These are phyloP conservation scores for Neurospora sp. DNA, from an alignment of 495 filamentous ascomycete genomes.

Conservation along the genomic window DNA sequence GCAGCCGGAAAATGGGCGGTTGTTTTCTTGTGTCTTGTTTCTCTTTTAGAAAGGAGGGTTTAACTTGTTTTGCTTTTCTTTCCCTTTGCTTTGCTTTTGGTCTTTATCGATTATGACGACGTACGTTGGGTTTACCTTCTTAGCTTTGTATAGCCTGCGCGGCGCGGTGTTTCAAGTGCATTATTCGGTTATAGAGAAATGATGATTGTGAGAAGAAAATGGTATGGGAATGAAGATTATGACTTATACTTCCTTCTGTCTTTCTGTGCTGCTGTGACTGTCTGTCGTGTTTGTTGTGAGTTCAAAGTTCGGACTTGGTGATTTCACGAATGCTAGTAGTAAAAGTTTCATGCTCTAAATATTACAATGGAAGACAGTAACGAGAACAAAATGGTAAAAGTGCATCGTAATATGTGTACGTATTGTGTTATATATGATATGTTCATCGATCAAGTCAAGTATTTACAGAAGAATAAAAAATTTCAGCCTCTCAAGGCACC, in stretches of 20 bases:
- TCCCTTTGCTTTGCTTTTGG: neutral
- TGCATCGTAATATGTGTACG: neutral
- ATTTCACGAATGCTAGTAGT: neutral
- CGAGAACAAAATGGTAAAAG: neutral
- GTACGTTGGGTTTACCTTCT: neutral
- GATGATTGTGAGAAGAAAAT: neutral
- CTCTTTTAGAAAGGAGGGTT: neutral
- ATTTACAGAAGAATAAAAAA: neutral
- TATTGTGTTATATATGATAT: neutral
- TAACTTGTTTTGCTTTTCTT: neutral
- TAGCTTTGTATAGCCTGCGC: neutral
- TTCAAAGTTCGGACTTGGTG: neutral
- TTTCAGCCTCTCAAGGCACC: neutral
- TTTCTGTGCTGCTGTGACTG: neutral
- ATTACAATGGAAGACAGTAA: neutral
- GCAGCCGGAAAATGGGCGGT: neutral
- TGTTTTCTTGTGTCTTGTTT: neutral
- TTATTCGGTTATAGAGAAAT: neutral
- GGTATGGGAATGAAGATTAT: neutral
- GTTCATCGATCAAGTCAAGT: neutral
- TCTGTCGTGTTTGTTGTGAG: neutral
- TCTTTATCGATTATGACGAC: neutral
- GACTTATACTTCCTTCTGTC: neutral
- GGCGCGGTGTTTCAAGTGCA: neutral
- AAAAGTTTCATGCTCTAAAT: neutral